Evolutionary conservation across 208 protist species (phyloP).

Genomic region (Paratrypanosoma confusum): DNA sequence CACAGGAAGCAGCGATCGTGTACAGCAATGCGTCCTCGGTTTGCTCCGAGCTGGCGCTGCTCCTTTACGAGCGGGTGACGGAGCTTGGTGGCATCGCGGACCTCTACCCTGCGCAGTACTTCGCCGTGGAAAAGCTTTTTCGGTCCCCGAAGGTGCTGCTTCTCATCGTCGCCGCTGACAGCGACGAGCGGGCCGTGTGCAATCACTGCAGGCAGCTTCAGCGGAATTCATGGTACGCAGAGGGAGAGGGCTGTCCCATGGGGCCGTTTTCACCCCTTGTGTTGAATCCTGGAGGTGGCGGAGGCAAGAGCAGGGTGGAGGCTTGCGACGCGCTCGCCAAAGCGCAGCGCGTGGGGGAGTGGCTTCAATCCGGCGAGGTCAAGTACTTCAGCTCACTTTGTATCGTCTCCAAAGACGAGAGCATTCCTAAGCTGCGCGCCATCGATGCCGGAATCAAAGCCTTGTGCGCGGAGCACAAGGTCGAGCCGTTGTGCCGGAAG

Average conservation of each 20-base stretch:
- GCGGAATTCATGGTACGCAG: too few species aligned
- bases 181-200: conserved; percentile 15
- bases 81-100: conserved; percentile 31
- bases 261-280: conserved; percentile 14
- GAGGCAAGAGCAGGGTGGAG: background rate
- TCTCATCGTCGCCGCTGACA: conserved; percentile 24
- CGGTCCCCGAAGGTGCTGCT: conserved; percentile 17
- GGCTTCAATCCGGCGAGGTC: conserved; percentile 14
- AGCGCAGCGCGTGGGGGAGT: conserved; percentile 10
- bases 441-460: conserved; percentile 11
- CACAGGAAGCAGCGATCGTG: conserved; percentile 29
- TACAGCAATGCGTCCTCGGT: conserved; percentile 30
- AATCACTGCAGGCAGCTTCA: conserved; percentile 17
- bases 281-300: conserved; percentile 3
- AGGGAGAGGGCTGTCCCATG: too few species aligned
- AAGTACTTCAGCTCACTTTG: conserved; percentile 18
- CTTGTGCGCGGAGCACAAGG: conserved; percentile 3
- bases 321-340: background rate
- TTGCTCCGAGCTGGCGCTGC: conserved; percentile 23
- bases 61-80: conserved; percentile 29
- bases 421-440: background rate
- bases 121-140: conserved; percentile 5
- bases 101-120: conserved; percentile 34
- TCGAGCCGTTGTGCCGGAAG: conserved; percentile 13
- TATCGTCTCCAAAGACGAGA: conserved; percentile 7